Percentiles rank a stretch among this genome's conserved stretches.
These are phyloP conservation scores for Kurtzmaniella cleridarum DNA, from an alignment of 805 yeast species.

Conservation along the genomic window DNA sequence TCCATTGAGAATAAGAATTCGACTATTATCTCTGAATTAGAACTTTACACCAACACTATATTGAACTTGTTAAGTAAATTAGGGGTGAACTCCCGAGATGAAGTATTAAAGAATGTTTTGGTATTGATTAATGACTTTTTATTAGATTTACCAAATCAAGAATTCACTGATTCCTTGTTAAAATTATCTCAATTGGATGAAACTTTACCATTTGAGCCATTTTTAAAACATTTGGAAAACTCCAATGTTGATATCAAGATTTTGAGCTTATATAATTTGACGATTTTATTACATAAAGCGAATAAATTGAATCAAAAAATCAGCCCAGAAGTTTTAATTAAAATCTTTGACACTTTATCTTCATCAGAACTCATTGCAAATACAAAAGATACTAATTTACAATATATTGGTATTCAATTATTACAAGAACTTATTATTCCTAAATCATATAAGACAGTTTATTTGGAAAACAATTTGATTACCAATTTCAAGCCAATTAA, in stretches of 20 bases:
- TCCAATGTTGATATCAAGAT: constrained; percentile 54
- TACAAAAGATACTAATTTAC: constrained; percentile 39
- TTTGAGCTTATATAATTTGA: constrained; percentile 50
- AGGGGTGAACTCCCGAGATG: constrained; percentile 45
- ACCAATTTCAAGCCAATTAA: constrained; percentile 29
- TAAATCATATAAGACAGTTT: constrained; percentile 48
- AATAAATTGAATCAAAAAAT: constrained; percentile 12
- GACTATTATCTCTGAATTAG: constrained; percentile 40
- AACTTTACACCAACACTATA: constrained; percentile 50
- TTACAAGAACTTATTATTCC: constrained; percentile 54
- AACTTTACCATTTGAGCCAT: constrained; percentile 49
- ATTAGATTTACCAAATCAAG: constrained; percentile 29
- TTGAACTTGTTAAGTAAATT: constrained; percentile 48
- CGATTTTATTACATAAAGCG: constrained; percentile 37
- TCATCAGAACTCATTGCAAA: constrained; percentile 24
- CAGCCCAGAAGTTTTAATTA: constrained; percentile 32
- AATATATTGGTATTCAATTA: constrained; percentile 58
- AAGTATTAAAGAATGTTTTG: constrained; percentile 59
- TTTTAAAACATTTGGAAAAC: constrained; percentile 46
- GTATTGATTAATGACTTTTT: constrained; percentile 58
- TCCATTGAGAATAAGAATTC: constrained; percentile 36
- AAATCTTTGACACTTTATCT: constrained; percentile 33
- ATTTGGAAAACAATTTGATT: constrained; percentile 32
- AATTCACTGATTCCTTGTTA: constrained; percentile 35
- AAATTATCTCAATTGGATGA: constrained; percentile 36